These are phyloP conservation scores for Yarrowia deformans DNA, from an alignment of 805 yeast genomes.

Conservation along the genomic window DNA sequence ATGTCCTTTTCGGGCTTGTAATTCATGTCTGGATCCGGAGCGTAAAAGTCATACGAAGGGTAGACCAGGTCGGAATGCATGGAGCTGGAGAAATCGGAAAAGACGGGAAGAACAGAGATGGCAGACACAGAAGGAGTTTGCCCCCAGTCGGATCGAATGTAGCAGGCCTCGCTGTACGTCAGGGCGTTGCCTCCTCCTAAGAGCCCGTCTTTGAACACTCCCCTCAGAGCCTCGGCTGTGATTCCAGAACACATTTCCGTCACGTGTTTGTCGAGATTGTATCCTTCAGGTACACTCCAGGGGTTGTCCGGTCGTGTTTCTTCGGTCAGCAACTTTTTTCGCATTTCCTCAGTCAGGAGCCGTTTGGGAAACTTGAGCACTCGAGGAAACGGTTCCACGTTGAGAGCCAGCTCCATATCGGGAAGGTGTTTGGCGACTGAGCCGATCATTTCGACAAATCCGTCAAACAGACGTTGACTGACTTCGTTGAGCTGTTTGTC, in stretches of 20 bases:
- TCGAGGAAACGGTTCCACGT: slow-evolving; percentile 15
- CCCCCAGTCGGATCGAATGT: background rate
- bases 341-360: background rate
- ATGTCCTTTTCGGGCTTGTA: slow-evolving; percentile 11
- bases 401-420: slow-evolving; percentile 12
- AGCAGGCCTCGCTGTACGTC: slow-evolving; percentile 7
- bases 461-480: background rate
- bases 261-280: background rate
- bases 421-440: background rate
- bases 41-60: slow-evolving; percentile 31
- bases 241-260: background rate
- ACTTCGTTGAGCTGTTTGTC: background rate
- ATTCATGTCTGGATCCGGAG: background rate
- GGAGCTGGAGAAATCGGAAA: slow-evolving; percentile 8
- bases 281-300: background rate
- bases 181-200: slow-evolving; percentile 1
- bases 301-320: too few species aligned
- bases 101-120: background rate
- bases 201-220: slow-evolving; percentile 18
- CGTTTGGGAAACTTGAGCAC: slow-evolving; percentile 12
- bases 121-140: slow-evolving; percentile 5
- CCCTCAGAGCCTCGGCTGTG: background rate
- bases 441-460: background rate
- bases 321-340: background rate
- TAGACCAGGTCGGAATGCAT: slow-evolving; percentile 24